These are phyloP conservation scores for Coniochaeta sp. DNA, from an alignment of 2,329 filamentous ascomycete species.

Conservation along the genomic window DNA sequence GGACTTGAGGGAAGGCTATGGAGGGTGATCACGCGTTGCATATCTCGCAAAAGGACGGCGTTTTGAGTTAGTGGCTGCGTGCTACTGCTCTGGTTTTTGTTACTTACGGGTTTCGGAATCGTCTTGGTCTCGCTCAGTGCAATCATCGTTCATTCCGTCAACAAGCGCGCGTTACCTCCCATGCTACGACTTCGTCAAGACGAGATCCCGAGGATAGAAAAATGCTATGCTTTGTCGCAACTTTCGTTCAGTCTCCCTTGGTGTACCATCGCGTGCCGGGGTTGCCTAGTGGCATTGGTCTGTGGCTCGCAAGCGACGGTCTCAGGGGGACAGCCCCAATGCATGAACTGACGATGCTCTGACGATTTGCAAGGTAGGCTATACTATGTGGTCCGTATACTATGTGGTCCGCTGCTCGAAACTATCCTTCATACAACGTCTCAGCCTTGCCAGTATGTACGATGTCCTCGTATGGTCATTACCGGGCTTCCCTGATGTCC, in stretches of 20 bases:
- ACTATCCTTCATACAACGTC: background rate
- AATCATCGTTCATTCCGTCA: background rate
- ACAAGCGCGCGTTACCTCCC: background rate
- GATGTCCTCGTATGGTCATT: background rate
- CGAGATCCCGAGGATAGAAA: background rate
- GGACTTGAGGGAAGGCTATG: constrained; percentile 1
- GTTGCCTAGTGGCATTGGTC: background rate
- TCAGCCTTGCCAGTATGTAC: background rate
- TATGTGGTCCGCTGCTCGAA: background rate
- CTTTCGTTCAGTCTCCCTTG: background rate
- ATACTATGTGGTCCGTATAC: no score
- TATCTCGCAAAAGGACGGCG: background rate
- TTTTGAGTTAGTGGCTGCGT: background rate
- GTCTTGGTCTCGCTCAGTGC: background rate
- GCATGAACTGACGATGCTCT: no score
- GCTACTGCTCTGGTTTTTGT: constrained; percentile 1
- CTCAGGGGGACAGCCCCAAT: no score
- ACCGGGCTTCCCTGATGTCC: background rate
- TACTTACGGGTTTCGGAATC: constrained; percentile 1
- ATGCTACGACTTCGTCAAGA: background rate
- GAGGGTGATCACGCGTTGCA: background rate
- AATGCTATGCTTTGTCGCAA: background rate
- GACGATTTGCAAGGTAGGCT: no score
- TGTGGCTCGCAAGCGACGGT: no score
- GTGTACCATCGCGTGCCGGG: background rate